Evolutionary conservation across 2,329 filamentous ascomycete species (phyloP), one percentile per base, ranked within the genome.

Genomic region (Diaporthe eres): DNA sequence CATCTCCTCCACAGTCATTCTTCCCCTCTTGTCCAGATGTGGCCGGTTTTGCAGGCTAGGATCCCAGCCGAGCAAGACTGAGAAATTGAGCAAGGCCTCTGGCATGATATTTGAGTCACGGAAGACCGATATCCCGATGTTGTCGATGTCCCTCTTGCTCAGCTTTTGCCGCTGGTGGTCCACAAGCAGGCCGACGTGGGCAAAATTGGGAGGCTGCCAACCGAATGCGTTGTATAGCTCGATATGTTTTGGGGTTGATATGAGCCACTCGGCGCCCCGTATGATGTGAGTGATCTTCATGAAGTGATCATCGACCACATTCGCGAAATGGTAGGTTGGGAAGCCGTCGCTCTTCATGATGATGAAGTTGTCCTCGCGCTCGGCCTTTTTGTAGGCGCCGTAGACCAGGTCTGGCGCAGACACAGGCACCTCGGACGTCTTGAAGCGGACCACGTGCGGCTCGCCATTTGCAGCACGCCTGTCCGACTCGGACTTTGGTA

Each of bases 241-340:
- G 58, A 91, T 83, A 80, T 93, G 91, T 77, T 90, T 94, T 0
- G 96, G 95, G 0, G 97, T 98, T 0, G 96, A 98, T 47, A 96
- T 92, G 85, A 99, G 94, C 97, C 97, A 99, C 90, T 99, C 97
- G 89, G 94, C 93, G 72, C 96, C 97, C 57, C 97, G 92, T 75
- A 99, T 94, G 19, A 99, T 97, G 84, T 98, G 96, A 0, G 96
- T 98, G 79, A 99, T 97, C 76, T 94, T 87, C 97, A 99, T 99
- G 76, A 94, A 88, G 83, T 98, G 95, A 81, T 99, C 97, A 81
- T 99, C 97, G 6, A 99, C 93, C 12, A 99, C 96, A 81, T 98
- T 99, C 6, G 97, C 97, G 77, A 99, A 93, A 84, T 99, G 97
- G 81, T 99, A 99, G 0, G 97, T 99, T 0, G 97, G 97, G 78